A percentile compares a stretch with the other conserved stretches of the same genome.
Evolutionary conservation across 179 eudicot genomes (phyloP).

Genomic region (Vitellaria paradoxa): DNA sequence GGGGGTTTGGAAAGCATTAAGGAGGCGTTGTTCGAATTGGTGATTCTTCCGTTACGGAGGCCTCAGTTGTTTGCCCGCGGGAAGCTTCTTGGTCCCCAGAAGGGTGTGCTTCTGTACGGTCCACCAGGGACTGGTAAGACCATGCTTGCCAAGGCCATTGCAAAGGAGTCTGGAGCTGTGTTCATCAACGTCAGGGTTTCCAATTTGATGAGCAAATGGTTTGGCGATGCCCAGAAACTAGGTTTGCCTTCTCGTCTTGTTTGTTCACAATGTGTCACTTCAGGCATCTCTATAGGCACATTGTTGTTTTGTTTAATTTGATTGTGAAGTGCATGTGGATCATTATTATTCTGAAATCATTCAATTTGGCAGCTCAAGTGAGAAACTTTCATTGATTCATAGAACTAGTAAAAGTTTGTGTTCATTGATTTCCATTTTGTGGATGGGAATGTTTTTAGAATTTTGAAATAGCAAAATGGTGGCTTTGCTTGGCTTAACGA

Average conservation of each 20-base stretch:
- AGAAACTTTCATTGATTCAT: not conserved
- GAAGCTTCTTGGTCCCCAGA: constrained; percentile 87
- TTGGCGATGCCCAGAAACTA: constrained; percentile 95
- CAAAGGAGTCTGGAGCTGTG: constrained; percentile 94
- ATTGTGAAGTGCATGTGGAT: constrained; percentile 33
- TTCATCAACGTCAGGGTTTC: constrained; percentile 87
- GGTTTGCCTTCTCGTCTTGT: constrained; percentile 34
- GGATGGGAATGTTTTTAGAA: not conserved
- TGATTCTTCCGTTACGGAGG: constrained; percentile 77
- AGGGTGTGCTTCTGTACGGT: constrained; percentile 85
- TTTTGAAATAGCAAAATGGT: not conserved
- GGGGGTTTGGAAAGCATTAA: constrained; percentile 87
- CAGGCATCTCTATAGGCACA: constrained; percentile 16
- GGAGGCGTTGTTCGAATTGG: constrained; percentile 70
- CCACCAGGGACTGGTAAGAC: constrained; percentile 99
- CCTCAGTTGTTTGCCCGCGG: constrained; percentile 87
- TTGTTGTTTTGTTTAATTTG: constrained; percentile 49
- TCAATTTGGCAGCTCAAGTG: not conserved
- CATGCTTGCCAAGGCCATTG: constrained; percentile 99
- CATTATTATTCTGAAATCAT: not conserved
- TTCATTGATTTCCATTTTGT: not conserved
- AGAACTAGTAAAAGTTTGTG: not conserved
- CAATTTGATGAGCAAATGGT: constrained; percentile 96
- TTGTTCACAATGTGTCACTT: not conserved
- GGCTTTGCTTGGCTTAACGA: not conserved